These are phyloP conservation scores for Metarhizium album DNA, from an alignment of 2,329 filamentous ascomycete genomes.

Conservation along the genomic window DNA sequence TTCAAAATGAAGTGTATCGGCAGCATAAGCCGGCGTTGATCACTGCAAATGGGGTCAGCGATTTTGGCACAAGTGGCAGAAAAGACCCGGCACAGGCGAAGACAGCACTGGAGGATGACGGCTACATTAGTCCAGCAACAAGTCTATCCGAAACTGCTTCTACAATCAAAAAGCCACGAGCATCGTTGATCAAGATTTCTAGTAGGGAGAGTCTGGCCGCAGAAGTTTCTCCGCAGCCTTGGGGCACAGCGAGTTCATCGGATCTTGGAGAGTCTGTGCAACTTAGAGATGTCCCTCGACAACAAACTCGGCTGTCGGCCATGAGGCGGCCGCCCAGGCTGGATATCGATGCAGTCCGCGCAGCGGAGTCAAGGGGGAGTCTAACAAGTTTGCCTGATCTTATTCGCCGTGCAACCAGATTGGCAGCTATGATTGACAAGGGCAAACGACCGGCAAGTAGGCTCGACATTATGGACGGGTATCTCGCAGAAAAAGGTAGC, in stretches of 20 bases:
- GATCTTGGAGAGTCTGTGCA: conserved; percentile 26
- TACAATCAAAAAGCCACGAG: conserved; percentile 11
- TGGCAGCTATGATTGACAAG: conserved; percentile 80
- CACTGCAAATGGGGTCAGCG: conserved; percentile 20
- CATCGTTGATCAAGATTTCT: conserved; percentile 9
- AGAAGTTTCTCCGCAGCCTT: conserved; percentile 39
- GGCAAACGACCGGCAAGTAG: conserved; percentile 56
- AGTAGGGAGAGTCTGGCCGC: conserved; percentile 22
- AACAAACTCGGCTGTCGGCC: conserved; percentile 38
- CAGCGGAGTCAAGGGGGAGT: conserved; percentile 76
- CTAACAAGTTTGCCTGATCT: conserved; percentile 86
- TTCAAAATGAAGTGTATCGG: conserved; percentile 52
- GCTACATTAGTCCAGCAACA: conserved; percentile 34
- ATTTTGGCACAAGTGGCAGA: conserved; percentile 8
- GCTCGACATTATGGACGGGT: conserved; percentile 42
- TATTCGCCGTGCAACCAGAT: conserved; percentile 74
- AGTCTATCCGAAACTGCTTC: conserved; percentile 35
- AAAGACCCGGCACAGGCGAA: conserved; percentile 27
- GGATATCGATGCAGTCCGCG: conserved; percentile 71
- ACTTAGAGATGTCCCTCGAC: conserved; percentile 17
- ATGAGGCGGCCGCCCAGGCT: conserved; percentile 60
- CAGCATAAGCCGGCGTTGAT: conserved; percentile 48
- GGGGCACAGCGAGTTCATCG: conserved; percentile 36
- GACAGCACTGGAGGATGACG: conserved; percentile 33
- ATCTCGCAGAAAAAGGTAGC: conserved; percentile 32